Base-by-base conservation (phyloP, 2,329 filamentous ascomycete genomes). In the Xylaria polymorpha region DNA sequence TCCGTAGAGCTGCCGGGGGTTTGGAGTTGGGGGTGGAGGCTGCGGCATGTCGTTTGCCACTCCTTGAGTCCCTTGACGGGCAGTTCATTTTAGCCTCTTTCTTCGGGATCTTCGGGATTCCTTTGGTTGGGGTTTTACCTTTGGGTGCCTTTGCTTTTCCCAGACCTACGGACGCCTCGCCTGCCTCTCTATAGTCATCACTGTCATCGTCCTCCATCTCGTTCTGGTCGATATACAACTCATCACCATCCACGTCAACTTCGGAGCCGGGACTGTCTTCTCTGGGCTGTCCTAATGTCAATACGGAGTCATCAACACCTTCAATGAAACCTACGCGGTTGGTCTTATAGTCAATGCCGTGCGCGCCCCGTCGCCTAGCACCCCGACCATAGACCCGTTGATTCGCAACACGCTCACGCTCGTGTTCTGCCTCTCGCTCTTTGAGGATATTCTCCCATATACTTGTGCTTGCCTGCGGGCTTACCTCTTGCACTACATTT, bases 401-500 rank as follows among this genome's bases (percentile, higher is more conserved):
- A 67, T 90, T 89, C 18, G 83, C 85, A 41, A 90, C 90, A 8
- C 90, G 89, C 74, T 94, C 90, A 65, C 89, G 88, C n/a, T 88
- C 86, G 2, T 94, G 94, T 64, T 91, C 89, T 50, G 88, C 89
- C 79, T 97, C 93, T 71, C 96, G 90, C 77, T 97, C 88, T 62
- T 90, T 89, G 43, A 99, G 84, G 68, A 99, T 98, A 74, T 91
- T 91, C 63, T 97, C 94, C 97, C 97, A 99, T 0, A 97, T 88
- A 43, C 89, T 90, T 15, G 88, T 86, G 75, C 90, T 90, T 10
- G 90, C 84, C 15, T 70, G 39, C 0, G 85, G 83, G 8, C 84
- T 79, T 5, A 86, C 83, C 7, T 87, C 85, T 32, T 87, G 83
- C 1, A 85, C 83, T 6, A 83, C 81, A 48, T 85, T 84, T 53